phyloP scores from a whole-genome alignment of 768 basidiomycete genomes.

The Rhizopogon roseolus region DNA sequence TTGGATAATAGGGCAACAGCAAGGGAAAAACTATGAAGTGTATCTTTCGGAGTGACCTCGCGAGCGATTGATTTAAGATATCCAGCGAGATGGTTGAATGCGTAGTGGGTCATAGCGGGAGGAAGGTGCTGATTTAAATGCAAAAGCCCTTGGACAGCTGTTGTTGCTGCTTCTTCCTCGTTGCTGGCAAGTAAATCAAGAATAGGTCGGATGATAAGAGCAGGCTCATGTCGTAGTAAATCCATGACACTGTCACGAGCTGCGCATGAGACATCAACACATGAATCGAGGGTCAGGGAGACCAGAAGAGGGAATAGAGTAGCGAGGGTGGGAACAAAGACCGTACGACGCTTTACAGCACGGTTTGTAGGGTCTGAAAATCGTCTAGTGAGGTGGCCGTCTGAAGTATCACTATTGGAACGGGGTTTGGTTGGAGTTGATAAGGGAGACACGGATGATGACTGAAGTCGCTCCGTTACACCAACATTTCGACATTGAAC shows the following conservation, averaged over 20 bases:
- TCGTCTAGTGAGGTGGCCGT: slow-evolving; percentile 40
- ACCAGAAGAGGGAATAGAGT: slow-evolving; percentile 51
- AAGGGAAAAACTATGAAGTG: slow-evolving; percentile 50
- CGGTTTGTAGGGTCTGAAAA: slow-evolving; percentile 33
- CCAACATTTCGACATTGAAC: slow-evolving; percentile 50
- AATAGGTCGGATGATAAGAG: slow-evolving; percentile 56
- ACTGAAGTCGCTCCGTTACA: slow-evolving; percentile 21
- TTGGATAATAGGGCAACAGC: slow-evolving; percentile 54
- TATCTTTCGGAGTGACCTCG: slow-evolving; percentile 35
- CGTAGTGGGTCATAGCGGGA: slow-evolving; percentile 56
- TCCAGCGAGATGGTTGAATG: slow-evolving; percentile 70
- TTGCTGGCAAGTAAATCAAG: slow-evolving; percentile 56
- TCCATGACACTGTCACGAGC: slow-evolving; percentile 57
- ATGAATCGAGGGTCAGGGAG: slow-evolving; percentile 45
- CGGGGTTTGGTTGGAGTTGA: slow-evolving; percentile 29
- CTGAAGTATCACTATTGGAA: slow-evolving; percentile 15
- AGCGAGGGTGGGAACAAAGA: slow-evolving; percentile 62
- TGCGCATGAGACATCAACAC: slow-evolving; percentile 48
- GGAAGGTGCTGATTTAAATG: slow-evolving; percentile 55
- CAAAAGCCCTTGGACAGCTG: slow-evolving; percentile 50
- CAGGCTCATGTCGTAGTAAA: slow-evolving; percentile 72
- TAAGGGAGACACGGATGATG: slow-evolving; percentile 28
- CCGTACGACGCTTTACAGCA: slow-evolving; percentile 52
- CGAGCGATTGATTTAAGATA: slow-evolving; percentile 53
- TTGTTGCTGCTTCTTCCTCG: slow-evolving; percentile 42